Base-by-base conservation (phyloP, 1,284 basidiomycete species). In the Ceratobasidium sp. region DNA sequence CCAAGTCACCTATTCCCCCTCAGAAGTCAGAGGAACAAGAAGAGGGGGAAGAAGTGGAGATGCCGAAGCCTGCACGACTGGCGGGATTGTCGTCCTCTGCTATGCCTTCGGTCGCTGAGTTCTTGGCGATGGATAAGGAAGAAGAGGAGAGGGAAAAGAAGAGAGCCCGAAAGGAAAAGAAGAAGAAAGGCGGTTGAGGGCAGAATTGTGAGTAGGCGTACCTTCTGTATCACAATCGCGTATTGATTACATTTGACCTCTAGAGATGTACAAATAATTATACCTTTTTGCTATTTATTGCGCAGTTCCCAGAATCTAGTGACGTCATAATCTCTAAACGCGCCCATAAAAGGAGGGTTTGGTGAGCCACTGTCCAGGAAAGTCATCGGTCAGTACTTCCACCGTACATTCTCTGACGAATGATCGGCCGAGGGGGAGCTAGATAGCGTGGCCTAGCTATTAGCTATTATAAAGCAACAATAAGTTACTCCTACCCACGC, bases 71-170 rank as follows among this genome's bases (percentile, higher is more conserved):
- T 6, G 82, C 84, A 76, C 90, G 91, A 19, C 88, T 97, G 9
- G 86, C 85, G 36, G 90, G 91, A 15, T 87, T 95, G 22, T 85
- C 87, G 64, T 91, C 93, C 17, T 95, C 93, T 24, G 87, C 89
- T 6, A 79, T 96, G 47, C 91, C 93, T 15, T 95, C 93, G 15
- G 91, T 96, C 81, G 89, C 89, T 59, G 92, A 94, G 41, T 87
- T 96, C 74, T 84, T 97, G 53, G 91, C 89, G 4, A 88, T 91
- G 82, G 93, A 95, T 76, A 85, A 89, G 33, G 90, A 88, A 17
- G 88, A 86, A 3, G 88, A 88, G 73, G 87, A 88, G 74, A 85
- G 84, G 8, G 88, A 89, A 75, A 92, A 92, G 79, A 86, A 89
- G 78, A 87, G 86, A 77, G 88, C 90, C 73, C 85, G 87, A 72